phyloP scores from a whole-genome alignment of 225 moss, liverwort and hornwort species.

The Pseudisothecium myosuroides region DNA sequence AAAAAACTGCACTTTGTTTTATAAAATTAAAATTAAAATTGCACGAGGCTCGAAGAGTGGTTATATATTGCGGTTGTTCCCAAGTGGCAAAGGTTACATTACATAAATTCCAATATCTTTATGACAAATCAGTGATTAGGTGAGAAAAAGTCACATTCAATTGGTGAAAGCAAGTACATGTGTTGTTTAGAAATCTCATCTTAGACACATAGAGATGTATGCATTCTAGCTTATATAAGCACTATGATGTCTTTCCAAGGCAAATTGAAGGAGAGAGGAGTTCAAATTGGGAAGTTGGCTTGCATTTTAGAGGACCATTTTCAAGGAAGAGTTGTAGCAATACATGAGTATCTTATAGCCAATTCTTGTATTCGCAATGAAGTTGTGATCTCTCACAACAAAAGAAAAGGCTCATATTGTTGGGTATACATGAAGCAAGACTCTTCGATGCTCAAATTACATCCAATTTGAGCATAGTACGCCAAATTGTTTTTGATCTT shows the following conservation, averaged over 20 bases:
- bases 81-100: no score
- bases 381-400: rapidly evolving
- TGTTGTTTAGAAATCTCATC: not conserved
- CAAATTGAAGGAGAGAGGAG: not conserved
- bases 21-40: no score
- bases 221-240: not conserved
- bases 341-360: not conserved
- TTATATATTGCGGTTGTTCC: not conserved
- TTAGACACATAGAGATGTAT: not conserved
- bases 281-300: not conserved
- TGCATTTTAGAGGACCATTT: not conserved
- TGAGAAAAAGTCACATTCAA: not conserved
- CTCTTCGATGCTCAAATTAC: rapidly evolving
- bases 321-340: not conserved
- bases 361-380: not conserved
- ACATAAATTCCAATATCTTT: no score
- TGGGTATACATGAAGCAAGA: rapidly evolving
- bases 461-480: rapidly evolving
- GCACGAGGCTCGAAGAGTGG: no score
- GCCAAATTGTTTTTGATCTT: no score
- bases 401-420: not conserved
- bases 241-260: not conserved
- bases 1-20: no score
- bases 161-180: no score
- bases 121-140: no score